Conservation (phyloP, 2,329 filamentous ascomycete genomes). For the Elsinoe australis region DNA sequence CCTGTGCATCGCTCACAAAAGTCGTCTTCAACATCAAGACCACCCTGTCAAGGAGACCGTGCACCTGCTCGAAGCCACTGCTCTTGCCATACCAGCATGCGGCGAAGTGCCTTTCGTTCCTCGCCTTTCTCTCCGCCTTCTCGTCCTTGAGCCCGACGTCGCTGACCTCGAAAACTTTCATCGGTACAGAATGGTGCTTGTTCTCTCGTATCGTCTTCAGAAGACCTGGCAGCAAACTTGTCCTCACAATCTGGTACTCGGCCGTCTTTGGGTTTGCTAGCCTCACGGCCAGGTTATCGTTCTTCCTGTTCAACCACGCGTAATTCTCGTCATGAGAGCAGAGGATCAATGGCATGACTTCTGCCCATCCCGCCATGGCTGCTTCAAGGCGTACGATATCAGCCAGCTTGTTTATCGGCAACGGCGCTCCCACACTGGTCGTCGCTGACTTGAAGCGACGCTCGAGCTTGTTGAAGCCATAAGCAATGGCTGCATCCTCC, state of each 20-base stretch:
- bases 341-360: constrained; percentile 91
- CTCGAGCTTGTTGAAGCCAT: constrained; percentile 94
- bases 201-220: constrained; percentile 93
- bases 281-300: constrained; percentile 73
- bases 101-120: constrained; percentile 93
- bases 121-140: constrained; percentile 69
- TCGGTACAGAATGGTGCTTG: constrained; percentile 77
- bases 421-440: constrained; percentile 75
- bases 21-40: constrained; percentile 83
- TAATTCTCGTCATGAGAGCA: constrained; percentile 99
- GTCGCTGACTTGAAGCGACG: constrained; percentile 79
- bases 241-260: constrained; percentile 90
- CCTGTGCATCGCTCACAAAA: constrained; percentile 53
- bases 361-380: constrained; percentile 90
- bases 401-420: constrained; percentile 86
- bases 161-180: constrained; percentile 86
- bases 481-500: constrained; percentile 95
- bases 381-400: constrained; percentile 86
- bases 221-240: constrained; percentile 74
- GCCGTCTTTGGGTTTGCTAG: constrained; percentile 88
- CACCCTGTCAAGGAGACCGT: constrained; percentile 84
- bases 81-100: constrained; percentile 92
- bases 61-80: constrained; percentile 89
- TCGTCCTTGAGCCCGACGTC: constrained; percentile 90
- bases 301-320: constrained; percentile 81